Evolutionary conservation across 1,284 basidiomycete genomes (phyloP).

Genomic region (Phylloporus sp.): DNA sequence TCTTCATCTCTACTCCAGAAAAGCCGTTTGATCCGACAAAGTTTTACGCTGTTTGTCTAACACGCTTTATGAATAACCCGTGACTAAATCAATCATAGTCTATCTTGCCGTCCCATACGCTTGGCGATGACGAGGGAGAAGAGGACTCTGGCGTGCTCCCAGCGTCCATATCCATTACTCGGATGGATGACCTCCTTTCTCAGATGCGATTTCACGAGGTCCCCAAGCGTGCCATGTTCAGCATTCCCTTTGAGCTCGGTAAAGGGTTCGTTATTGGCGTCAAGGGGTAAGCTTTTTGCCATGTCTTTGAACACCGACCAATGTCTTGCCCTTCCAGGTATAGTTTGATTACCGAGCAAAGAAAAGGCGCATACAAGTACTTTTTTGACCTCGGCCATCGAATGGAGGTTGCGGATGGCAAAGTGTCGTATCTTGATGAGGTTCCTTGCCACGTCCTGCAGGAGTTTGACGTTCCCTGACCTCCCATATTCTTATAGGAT

Average conservation of each 20-base stretch:
- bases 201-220: constrained; percentile 88
- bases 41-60: constrained; percentile 82
- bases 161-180: constrained; percentile 72
- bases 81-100: constrained; percentile 47
- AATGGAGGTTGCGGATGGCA: constrained; percentile 76
- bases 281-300: constrained; percentile 72
- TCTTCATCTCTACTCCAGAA: constrained; percentile 83
- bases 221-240: constrained; percentile 89
- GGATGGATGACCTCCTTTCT: constrained; percentile 80
- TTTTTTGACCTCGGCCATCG: constrained; percentile 82
- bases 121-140: constrained; percentile 55
- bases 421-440: constrained; percentile 82
- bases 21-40: constrained; percentile 77
- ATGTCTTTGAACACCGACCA: constrained; percentile 9
- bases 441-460: constrained; percentile 45
- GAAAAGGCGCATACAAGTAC: constrained; percentile 80
- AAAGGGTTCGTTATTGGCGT: constrained; percentile 87
- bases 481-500: constrained; percentile 50
- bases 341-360: constrained; percentile 85
- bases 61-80: constrained; percentile 6
- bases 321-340: constrained; percentile 61
- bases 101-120: constrained; percentile 65
- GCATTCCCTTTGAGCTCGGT: constrained; percentile 82
- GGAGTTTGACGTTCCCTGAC: constrained; percentile 20
- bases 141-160: constrained; percentile 61